Conservation (phyloP, 2,329 filamentous ascomycete species). For the Paracoccidioides brasiliensis region DNA sequence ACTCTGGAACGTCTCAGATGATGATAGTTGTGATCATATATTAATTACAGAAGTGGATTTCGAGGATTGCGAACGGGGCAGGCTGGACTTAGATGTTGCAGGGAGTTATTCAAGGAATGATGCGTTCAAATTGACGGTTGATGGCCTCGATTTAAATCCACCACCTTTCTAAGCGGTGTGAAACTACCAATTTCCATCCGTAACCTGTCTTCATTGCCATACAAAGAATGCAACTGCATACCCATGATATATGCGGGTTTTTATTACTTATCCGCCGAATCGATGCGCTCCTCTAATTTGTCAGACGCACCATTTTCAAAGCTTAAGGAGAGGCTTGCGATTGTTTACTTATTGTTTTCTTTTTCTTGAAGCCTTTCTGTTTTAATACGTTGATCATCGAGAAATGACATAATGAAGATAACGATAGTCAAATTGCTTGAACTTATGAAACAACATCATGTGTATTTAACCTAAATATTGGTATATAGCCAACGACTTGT, state of each 20-base stretch:
- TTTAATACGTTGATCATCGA: not conserved
- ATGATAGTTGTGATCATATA: slow-evolving; percentile 44
- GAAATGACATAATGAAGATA: not conserved
- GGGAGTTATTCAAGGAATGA: slow-evolving; percentile 73
- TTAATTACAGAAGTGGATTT: slow-evolving; percentile 67
- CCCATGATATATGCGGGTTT: not conserved
- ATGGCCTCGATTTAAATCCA: slow-evolving; percentile 47
- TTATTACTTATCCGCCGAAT: not conserved
- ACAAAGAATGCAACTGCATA: not conserved
- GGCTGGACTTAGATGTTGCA: slow-evolving; percentile 70
- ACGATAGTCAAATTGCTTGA: not conserved
- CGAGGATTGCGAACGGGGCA: slow-evolving; percentile 70
- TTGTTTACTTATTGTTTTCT: not conserved
- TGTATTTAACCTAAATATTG: not conserved
- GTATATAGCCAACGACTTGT: not conserved
- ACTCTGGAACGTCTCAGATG: slow-evolving; percentile 54
- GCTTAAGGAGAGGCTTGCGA: not conserved
- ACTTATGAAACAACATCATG: not conserved
- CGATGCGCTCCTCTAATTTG: not conserved
- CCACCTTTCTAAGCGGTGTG: slow-evolving; percentile 29
- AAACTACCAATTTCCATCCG: not conserved
- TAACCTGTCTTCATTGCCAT: not conserved
- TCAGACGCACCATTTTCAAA: not conserved
- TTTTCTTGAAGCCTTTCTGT: not conserved
- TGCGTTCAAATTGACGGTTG: slow-evolving; percentile 46